Base-by-base conservation (phyloP, 306 rosid genomes). In the Luffa acutangula region DNA sequence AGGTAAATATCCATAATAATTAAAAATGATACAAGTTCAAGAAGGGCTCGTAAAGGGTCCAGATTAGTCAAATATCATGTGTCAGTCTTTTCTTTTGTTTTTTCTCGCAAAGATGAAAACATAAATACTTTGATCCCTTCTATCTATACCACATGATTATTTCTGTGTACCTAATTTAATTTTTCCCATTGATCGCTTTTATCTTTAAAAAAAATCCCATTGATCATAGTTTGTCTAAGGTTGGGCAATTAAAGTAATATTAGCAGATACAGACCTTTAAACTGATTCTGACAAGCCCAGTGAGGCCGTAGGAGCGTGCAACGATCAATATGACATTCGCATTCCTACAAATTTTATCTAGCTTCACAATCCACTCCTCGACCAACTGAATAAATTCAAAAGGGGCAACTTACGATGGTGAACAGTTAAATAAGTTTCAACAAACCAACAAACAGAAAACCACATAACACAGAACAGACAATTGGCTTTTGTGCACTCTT, bases 251-350 rank as follows among this genome's bases (percentile, higher is more conserved):
- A 31, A 51, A 51, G 46, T 31, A 14, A 6, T 42, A 33, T 21
- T 74, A 33, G 78, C 33, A 25, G 45, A 7, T 10, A 77, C 20
- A 57, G 90, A 93, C 99, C 99, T 93, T 90, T 77, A 91, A 66
- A 90, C 99, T 95, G 83, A 91, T 90, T 81, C 98, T 89, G 75
- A 95, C 92, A 80, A 95, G 87, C 75, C 98, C 98, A 58, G 97
- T 86, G 75, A 95, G 95, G 77, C 98, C 98, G 82, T 95, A 95
- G 74, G 98, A 92, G 80, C 98, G 97, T 84, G 97, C 98, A 85
- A 91, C 84, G 45, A 95, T 77, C 89, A 91, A 80, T 78, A 87
- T 89, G 81, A 91, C 96, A 87, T 95, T 90, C 8, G 91, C 93
- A 84, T 87, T 86, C 88, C 96, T 84, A 81, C 99, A 95, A 81